These are phyloP conservation scores for Pichia sp. DNA, from an alignment of 1,139 yeast species.

Conservation along the genomic window DNA sequence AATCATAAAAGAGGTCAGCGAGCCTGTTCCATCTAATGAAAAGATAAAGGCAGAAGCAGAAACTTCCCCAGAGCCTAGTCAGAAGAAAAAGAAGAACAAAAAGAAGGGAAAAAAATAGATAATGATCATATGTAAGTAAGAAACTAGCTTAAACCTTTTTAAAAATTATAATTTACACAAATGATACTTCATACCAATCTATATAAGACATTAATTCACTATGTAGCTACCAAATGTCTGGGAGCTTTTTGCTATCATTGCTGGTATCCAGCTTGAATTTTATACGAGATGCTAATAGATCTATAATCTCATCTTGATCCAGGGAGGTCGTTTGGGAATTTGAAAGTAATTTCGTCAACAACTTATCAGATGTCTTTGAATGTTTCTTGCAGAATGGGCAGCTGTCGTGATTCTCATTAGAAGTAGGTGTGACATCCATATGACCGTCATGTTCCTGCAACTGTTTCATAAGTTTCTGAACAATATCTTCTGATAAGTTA, in stretches of 20 bases:
- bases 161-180: neutral
- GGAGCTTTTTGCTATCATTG: conserved; percentile 7
- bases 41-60: neutral
- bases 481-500: conserved; percentile 14
- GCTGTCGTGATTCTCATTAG: neutral
- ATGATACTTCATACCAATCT: neutral
- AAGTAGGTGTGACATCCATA: neutral
- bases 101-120: conserved; percentile 27
- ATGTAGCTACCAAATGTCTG: conserved; percentile 19
- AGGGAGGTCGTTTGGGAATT: neutral
- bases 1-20: conserved; percentile 6
- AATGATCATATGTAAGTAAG: neutral
- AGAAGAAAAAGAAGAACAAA: conserved; percentile 21
- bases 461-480: conserved; percentile 7
- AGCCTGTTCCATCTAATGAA: neutral
- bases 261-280: conserved; percentile 7
- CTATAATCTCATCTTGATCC: conserved; percentile 11
- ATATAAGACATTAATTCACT: neutral
- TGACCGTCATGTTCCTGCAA: conserved; percentile 5
- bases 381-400: conserved; percentile 14
- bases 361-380: neutral
- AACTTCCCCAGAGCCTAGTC: neutral
- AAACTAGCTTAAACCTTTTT: neutral
- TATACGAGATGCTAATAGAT: conserved; percentile 13
- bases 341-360: neutral